phyloP scores from a whole-genome alignment of 1,284 basidiomycete species.

The Tetrapyrgos nigripes region DNA sequence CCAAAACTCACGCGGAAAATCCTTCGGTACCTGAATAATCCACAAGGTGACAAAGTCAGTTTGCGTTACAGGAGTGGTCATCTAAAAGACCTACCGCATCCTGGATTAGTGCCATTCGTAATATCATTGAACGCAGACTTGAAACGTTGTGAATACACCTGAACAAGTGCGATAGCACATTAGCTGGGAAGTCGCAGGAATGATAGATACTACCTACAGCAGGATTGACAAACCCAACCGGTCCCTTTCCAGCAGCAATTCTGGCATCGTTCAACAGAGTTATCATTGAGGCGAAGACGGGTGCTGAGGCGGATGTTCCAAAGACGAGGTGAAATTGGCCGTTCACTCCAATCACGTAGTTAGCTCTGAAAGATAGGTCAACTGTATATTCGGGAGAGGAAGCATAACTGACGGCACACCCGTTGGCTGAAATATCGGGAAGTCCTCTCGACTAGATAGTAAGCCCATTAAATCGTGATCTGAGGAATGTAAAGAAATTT shows the following conservation, averaged over 20 bases:
- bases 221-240: constrained; percentile 47
- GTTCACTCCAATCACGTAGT: constrained; percentile 47
- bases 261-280: constrained; percentile 54
- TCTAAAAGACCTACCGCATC: constrained; percentile 38
- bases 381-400: constrained; percentile 14
- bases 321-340: constrained; percentile 41
- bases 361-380: constrained; percentile 38
- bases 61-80: not conserved
- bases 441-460: constrained; percentile 48
- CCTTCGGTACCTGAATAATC: constrained; percentile 35
- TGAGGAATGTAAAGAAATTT: not conserved
- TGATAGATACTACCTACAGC: constrained; percentile 32
- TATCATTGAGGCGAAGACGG: constrained; percentile 49
- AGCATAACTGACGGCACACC: constrained; percentile 29
- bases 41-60: not conserved
- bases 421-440: constrained; percentile 54
- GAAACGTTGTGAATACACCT: constrained; percentile 49
- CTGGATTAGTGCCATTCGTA: constrained; percentile 51
- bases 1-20: constrained; percentile 40
- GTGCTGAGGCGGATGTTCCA: constrained; percentile 45
- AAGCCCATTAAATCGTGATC: not conserved
- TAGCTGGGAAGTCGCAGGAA: not conserved
- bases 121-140: constrained; percentile 53
- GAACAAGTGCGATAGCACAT: not conserved
- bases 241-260: constrained; percentile 44